Evolutionary conservation across 305 asterid species (phyloP).

Genomic region (Plantago coronopus): DNA sequence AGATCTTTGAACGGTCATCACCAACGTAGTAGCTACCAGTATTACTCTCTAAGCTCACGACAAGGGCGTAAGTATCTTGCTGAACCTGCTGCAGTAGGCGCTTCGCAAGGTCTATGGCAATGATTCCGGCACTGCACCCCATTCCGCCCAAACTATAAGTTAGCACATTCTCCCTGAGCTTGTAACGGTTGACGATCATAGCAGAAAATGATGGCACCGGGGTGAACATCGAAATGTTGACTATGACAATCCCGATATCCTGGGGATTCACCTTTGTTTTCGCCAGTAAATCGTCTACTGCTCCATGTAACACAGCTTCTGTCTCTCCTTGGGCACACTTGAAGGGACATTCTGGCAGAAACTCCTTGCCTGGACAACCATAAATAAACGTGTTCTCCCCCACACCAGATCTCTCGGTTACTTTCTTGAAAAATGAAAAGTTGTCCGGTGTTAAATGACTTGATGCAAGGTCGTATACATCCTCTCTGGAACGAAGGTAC

Average conservation of each 20-base stretch:
- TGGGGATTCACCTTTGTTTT: slow-evolving; percentile 4
- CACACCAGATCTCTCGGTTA: slow-evolving; percentile 3
- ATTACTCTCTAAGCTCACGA: not conserved
- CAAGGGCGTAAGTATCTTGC: not conserved
- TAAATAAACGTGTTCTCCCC: slow-evolving; percentile 1
- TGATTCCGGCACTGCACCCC: slow-evolving; percentile 13
- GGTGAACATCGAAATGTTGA: slow-evolving; percentile 5
- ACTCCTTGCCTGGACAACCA: not conserved
- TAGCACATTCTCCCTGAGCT: slow-evolving; percentile 5
- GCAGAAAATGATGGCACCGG: slow-evolving; percentile 5
- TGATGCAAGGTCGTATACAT: not conserved
- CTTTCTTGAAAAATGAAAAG: slow-evolving; percentile 3
- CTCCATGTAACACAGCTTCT: not conserved
- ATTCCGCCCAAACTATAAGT: slow-evolving; percentile 6
- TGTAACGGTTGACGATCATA: slow-evolving; percentile 8
- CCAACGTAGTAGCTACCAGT: not conserved
- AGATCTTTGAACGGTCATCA: not conserved
- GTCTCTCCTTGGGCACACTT: not conserved
- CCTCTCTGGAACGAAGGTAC: slow-evolving; percentile 3
- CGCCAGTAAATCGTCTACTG: slow-evolving; percentile 5
- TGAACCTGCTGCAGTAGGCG: slow-evolving; percentile 2
- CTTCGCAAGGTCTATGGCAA: slow-evolving; percentile 6
- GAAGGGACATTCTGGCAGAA: not conserved
- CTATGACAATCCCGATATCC: slow-evolving; percentile 11
- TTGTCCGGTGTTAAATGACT: too few relatives aligned